Percentiles rank a stretch among this genome's conserved stretches.
phyloP scores from a whole-genome alignment of 345 rosid species.

The Salix caprea region DNA sequence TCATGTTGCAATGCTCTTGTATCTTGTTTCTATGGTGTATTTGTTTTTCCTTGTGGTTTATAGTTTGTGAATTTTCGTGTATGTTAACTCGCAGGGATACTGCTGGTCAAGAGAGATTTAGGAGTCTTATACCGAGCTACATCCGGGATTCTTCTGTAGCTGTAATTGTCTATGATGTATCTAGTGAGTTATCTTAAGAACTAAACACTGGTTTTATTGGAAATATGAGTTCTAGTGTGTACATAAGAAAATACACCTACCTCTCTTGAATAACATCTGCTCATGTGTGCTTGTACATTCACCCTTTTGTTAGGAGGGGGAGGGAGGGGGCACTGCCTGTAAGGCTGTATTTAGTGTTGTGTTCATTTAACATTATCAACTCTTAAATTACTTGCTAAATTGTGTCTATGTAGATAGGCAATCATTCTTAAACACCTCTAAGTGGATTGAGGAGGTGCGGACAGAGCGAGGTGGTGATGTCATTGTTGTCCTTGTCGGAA shows the following conservation, averaged over 20 bases:
- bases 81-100: slow-evolving; percentile 59
- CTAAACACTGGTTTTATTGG: not conserved
- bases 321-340: too few relatives aligned
- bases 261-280: too few relatives aligned
- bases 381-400: slow-evolving; percentile 1
- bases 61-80: not conserved
- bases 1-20: not conserved
- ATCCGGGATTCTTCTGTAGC: slow-evolving; percentile 96
- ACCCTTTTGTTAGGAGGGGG: too few relatives aligned
- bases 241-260: not conserved
- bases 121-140: slow-evolving; percentile 94
- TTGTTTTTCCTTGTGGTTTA: not conserved
- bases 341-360: not conserved
- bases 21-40: not conserved
- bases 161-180: slow-evolving; percentile 87
- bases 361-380: not conserved
- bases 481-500: slow-evolving; percentile 83
- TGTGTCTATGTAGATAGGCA: slow-evolving; percentile 57
- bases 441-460: slow-evolving; percentile 94
- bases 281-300: too few relatives aligned
- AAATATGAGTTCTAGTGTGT: not conserved
- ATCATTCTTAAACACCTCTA: slow-evolving; percentile 80
- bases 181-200: slow-evolving; percentile 49
- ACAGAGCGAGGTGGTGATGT: slow-evolving; percentile 86
- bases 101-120: slow-evolving; percentile 93